A percentile compares a stretch with the other conserved stretches of the same genome.
Conservation (phyloP, 2,329 filamentous ascomycete genomes). For the Sordariomycetes sp. region DNA sequence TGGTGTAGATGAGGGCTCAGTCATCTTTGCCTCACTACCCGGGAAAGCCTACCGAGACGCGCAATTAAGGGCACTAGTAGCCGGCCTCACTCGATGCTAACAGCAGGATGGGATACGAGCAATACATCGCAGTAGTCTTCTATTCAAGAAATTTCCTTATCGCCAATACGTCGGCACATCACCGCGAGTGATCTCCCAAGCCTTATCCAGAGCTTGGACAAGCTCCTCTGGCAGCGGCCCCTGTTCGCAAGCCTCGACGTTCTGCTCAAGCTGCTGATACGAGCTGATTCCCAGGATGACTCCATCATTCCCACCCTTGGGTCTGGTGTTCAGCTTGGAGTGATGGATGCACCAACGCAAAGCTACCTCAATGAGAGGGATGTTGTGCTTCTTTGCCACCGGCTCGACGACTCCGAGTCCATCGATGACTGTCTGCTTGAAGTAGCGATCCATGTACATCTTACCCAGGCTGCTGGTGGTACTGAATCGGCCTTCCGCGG, state of each 20-base stretch:
- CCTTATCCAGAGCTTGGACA: slow-evolving; percentile 3
- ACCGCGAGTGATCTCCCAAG: slow-evolving; percentile 1
- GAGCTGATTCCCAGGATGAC: slow-evolving; percentile 6
- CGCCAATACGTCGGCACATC: slow-evolving; percentile 4
- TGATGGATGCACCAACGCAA: slow-evolving; percentile 4
- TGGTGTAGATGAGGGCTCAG: too few relatives aligned
- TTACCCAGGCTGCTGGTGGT: slow-evolving; percentile 4
- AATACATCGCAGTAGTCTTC: too few relatives aligned
- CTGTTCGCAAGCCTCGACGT: slow-evolving; percentile 24
- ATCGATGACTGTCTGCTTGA: slow-evolving; percentile 4
- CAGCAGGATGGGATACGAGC: too few relatives aligned
- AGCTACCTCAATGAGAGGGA: slow-evolving; percentile 3
- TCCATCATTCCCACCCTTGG: slow-evolving; percentile 4
- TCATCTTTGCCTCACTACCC: too few relatives aligned
- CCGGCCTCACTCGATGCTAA: too few relatives aligned
- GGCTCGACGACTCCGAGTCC: slow-evolving; percentile 4
- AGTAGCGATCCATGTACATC: slow-evolving; percentile 6
- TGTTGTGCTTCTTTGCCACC: slow-evolving; percentile 1
- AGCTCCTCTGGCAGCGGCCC: slow-evolving; percentile 4
- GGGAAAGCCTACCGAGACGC: too few relatives aligned
- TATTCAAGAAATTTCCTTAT: not conserved
- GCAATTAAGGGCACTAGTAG: too few relatives aligned
- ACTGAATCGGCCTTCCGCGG: slow-evolving; percentile 16
- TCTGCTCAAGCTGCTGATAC: slow-evolving; percentile 34
- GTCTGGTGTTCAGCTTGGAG: slow-evolving; percentile 2